Base-by-base conservation (phyloP, 164 flowering plant species). In the Santalum album region DNA sequence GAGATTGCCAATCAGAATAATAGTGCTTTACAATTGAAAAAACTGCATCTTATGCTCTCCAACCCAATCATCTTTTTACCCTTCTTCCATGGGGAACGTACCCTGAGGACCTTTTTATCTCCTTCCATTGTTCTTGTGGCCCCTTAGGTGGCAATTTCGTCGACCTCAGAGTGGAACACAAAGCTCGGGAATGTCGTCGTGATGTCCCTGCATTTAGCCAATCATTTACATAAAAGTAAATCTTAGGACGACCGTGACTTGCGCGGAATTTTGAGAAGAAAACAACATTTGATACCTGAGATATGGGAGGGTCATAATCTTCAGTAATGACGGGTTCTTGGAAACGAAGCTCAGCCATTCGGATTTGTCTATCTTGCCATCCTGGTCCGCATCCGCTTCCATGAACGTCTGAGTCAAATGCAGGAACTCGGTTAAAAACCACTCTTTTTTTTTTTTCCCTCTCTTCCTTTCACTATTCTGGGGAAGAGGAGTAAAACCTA, bases 171-270 rank as follows among this genome's bases (percentile, higher is more conserved):
- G 57, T 86, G 63, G 51, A 90, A 87, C 46, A 87, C 87, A 65
- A 90, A 90, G 67, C 95, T 90, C 12, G 95, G 98, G 60, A 91
- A 91, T 6, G 98, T 81, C 0, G 92, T 88, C 1, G 98, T 91
- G 64, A 91, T 88, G 56, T 88, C 98, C 89, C 96, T 91, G 90
- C 80, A 75, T 32, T 38, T 25, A 23, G 27, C 12, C 6, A 43
- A 16, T n/a, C n/a, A n/a, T 17, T 43, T 43, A 43, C 47, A 43
- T 4, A n/a, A n/a, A n/a, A 44, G 22, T 7, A 44, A 44, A 44
- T 1, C 12, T 32, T 32, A 32, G 36, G 7, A 32, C 36, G 36
- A 32, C 12, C 12, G 36, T 12, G 10, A 32, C 12, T 12, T 12
- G 36, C 36, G 12, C 0, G 22, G 14, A 44, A 44, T 6, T 6